Base-by-base conservation (phyloP, 1,139 yeast species). In the Candida dubliniensis region DNA sequence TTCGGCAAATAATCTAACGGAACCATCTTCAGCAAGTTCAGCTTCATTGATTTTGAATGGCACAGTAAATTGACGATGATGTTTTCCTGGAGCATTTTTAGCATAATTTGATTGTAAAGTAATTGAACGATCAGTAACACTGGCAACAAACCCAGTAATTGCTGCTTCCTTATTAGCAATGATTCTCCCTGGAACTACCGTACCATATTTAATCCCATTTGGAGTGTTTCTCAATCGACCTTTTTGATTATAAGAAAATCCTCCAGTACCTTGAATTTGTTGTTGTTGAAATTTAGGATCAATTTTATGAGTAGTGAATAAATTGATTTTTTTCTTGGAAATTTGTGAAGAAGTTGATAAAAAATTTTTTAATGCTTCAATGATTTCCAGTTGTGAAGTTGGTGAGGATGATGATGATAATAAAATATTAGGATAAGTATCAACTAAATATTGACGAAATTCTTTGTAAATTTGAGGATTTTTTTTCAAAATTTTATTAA, bases 171-270 rank as follows among this genome's bases (percentile, higher is more conserved):
- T 70, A 38, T 69, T 66, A 41, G 71, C 75, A 34, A 85, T 69
- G 37, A 79, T 67, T 69, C 96, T 82, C 49, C 95, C 96, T 12
- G 87, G 86, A 11, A 81, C 83, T 31, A 84, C 71, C 45, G 71
- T 70, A 31, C 80, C 79, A 46, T 79, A 72, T 44, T 76, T 69
- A 33, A 84, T 67, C 39, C 96, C 96, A 53, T 84, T 79, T 29
- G 96, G 95, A 2, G 90, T 76, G 64, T 84, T 87, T 50, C 74
- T 61, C 40, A 88, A 69, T 60, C 90, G 77, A 7, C 96, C 96
- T 51, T 77, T 78, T 53, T 85, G 76, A 40, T 75, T 76, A 58
- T 88, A 89, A 2, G 88, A 77, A 47, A 86, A 71, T 11, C 95
- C 95, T 37, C 84, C 95, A 9, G 85, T 80, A 34, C 89, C 93